Evolutionary conservation across 257 asterid genomes (phyloP), one percentile per base, ranked within the genome.

Genomic region (Apocynum venetum): DNA sequence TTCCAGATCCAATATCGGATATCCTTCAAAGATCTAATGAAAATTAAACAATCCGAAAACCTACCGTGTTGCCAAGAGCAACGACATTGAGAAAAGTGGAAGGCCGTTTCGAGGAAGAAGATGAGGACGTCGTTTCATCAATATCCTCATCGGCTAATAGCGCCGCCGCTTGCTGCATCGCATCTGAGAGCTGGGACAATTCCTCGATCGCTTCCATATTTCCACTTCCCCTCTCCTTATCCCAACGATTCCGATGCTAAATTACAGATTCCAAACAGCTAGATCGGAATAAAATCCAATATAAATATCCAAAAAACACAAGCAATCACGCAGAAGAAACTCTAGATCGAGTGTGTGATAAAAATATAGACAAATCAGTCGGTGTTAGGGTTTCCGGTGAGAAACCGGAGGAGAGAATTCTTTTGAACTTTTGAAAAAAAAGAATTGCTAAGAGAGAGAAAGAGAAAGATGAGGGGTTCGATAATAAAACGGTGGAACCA

Each of bases 21-120:
- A 41, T 8, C 69, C 79, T 51, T 57, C 19, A 82, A 79, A 38
- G 76, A 78, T 79, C 84, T 43, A 78, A 70, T 47, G 17, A 65
- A 55, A 55, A 55, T 4, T 55, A 44, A 67, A 4, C 10, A 60
- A 35, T 49, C 43, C 51, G 13, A 2, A 44, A 74, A 81, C 87
- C 76, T 86, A 95, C 99, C 78, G 94, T 93, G 89, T 86, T 93
- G 25, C 99, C 99, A 41, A 95, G 89, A 60, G 94, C 98, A 83
- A 93, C 99, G 78, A 91, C 97, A 86, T 95, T 91, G 86, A 95
- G 98, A 80, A 95, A 95, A 80, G 97, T 86, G 76, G 98, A 89
- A 2, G 91, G 59, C 43, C 99, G 96, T 84, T 73, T 92, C 67
- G 98, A 86, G 35, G 98, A 87, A 14, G 94, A 81, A 51, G 89